Base-by-base conservation (phyloP, 2,329 filamentous ascomycete species). In the Ceratocystis huliohia region DNA sequence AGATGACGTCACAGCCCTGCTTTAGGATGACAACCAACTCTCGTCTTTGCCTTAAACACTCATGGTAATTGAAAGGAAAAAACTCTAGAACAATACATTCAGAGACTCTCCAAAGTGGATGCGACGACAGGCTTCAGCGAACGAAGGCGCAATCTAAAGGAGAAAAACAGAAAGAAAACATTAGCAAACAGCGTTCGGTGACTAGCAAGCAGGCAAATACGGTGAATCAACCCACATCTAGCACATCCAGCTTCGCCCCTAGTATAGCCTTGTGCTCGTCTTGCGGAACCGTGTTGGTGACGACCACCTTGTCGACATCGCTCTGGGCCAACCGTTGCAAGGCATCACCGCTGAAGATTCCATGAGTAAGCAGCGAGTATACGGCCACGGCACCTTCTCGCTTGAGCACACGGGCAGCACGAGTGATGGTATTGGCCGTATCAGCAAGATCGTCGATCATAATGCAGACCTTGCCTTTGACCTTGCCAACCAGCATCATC, bases 51-150 rank as follows among this genome's bases (percentile, higher is more conserved):
- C 56, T 30, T 30, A 20, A 57, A 59, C 25, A 33, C 17, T 59
- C 17, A 5, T 37, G 15, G 37, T n/a, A 3, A 59, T n/a, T 8
- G 37, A 59, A 37, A 59, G 22, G 20, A 25, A 6, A 20, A 48
- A 28, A 7, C 22, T 45, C 20, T 66, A 68, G 30, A 99, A 99
- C 64, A 99, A 82, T 69, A 94, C 90, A 75, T 91, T 96, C 77
- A 99, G 96, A 73, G 91, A 96, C 79, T 99, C 94, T 72, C 94
- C 94, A 76, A 97, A 92, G 77, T 99, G 94, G 68, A 97, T 93
- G 69, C 94, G 86, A 69, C 94, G 88, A 71, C 97, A 96, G 63
- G 94, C 90, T 82, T 97, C 93, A 68, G 90, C 92, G 75, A 97
- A 96, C 67, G 96, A 87, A 71, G 89, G 87, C 65, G 91, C 90